These are phyloP conservation scores for Ophiostoma australiae DNA, from an alignment of 2,329 filamentous ascomycete species.

Conservation along the genomic window DNA sequence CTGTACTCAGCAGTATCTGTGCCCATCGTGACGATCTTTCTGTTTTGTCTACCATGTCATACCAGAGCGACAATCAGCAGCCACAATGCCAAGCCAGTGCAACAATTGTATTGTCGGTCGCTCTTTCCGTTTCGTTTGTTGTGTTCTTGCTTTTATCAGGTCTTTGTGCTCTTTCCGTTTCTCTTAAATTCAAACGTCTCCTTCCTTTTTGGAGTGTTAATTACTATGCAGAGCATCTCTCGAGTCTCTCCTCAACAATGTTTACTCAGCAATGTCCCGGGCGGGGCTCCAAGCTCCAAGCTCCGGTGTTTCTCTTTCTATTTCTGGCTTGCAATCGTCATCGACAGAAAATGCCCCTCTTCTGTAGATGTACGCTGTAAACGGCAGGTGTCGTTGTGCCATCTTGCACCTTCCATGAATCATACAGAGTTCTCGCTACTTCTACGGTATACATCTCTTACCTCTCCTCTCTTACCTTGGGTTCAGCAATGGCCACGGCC, in stretches of 20 bases:
- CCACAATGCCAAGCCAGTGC: conserved; percentile 9
- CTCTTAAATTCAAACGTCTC: neutral
- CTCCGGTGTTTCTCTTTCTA: neutral
- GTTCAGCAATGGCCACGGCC: too few species aligned
- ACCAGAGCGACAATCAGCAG: neutral
- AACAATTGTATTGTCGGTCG: neutral
- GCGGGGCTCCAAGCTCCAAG: neutral
- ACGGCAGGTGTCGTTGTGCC: neutral
- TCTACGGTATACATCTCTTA: too few species aligned
- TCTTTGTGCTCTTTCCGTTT: neutral
- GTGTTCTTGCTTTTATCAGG: neutral
- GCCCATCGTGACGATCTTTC: neutral
- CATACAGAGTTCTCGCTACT: neutral
- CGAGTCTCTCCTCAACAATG: neutral
- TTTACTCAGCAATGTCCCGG: neutral
- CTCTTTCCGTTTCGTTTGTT: neutral
- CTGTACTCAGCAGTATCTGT: neutral
- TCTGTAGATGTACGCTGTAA: neutral
- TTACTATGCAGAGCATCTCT: neutral
- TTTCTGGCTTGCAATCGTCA: neutral
- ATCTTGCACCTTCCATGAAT: neutral
- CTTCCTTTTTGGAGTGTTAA: neutral
- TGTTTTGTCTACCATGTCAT: neutral
- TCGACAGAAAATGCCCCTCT: neutral
- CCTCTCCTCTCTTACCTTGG: too few species aligned